Evolutionary conservation across 164 flowering plant genomes (phyloP).

Genomic region (Chloranthus sessilifolius): DNA sequence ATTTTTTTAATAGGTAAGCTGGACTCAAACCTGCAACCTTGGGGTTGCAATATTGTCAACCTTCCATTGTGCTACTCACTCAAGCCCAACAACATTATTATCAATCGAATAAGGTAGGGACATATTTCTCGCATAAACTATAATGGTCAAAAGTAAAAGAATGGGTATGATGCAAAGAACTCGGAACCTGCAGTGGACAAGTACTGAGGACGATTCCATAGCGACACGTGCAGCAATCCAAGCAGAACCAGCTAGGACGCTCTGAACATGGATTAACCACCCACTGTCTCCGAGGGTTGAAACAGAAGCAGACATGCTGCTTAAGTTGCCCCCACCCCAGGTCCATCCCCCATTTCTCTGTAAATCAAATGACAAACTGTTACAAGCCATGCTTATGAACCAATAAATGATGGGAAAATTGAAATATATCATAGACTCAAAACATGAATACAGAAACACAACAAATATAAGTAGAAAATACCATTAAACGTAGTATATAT

Average conservation of each 20-base stretch:
- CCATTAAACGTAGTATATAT: too few species aligned
- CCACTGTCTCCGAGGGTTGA: slow-evolving; percentile 97
- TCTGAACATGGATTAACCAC: slow-evolving; percentile 95
- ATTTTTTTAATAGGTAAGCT: too few species aligned
- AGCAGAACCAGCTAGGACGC: slow-evolving; percentile 92
- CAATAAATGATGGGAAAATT: neutral
- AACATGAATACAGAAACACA: too few species aligned
- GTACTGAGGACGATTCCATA: slow-evolving; percentile 87
- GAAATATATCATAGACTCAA: neutral
- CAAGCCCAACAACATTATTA: too few species aligned
- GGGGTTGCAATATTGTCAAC: too few species aligned
- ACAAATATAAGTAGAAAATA: too few species aligned
- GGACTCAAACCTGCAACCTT: too few species aligned
- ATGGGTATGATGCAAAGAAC: neutral
- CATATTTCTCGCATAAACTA: neutral
- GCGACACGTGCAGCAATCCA: slow-evolving; percentile 99
- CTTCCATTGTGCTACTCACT: too few species aligned
- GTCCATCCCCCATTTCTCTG: slow-evolving; percentile 99
- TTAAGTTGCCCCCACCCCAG: slow-evolving; percentile 98
- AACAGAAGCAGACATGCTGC: slow-evolving; percentile 99
- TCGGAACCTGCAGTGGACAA: slow-evolving; percentile 99
- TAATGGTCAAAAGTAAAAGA: neutral
- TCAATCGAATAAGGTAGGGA: neutral
- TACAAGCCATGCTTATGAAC: neutral
- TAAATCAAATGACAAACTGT: slow-evolving; percentile 12